These are phyloP conservation scores for Colletotrichum coccodes DNA, from an alignment of 2,329 filamentous ascomycete genomes.

Conservation along the genomic window DNA sequence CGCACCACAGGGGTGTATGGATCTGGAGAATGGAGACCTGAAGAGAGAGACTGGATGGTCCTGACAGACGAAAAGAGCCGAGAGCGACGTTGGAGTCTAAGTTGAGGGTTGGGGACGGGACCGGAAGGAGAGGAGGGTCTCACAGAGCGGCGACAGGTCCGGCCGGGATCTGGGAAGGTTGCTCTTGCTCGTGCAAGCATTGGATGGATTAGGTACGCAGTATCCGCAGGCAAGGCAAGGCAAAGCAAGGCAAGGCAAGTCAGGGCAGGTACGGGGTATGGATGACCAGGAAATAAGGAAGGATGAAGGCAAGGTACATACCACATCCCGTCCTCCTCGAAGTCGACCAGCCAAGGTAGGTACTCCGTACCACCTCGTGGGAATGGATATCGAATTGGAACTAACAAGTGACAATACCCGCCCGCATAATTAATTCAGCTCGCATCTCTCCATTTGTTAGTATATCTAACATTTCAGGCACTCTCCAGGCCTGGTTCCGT, in stretches of 20 bases:
- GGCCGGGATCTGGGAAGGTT: conserved; percentile 18
- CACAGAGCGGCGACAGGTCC: conserved; percentile 27
- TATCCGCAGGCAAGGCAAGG: background rate
- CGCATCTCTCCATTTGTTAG: background rate
- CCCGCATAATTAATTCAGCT: background rate
- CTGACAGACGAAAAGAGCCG: background rate
- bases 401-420: background rate
- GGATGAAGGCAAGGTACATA: background rate
- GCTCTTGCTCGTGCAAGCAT: conserved; percentile 5
- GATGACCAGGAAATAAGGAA: background rate
- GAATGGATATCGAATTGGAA: background rate
- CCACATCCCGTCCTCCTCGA: background rate
- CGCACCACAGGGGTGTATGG: background rate
- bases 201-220: conserved; percentile 1
- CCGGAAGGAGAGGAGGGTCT: background rate
- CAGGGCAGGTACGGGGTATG: background rate
- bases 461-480: background rate
- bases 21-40: background rate
- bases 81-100: background rate
- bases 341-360: background rate
- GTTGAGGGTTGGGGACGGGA: background rate
- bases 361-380: background rate
- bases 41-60: background rate
- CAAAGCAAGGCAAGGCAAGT: background rate
- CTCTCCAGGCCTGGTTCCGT: background rate